These are phyloP conservation scores for Endocarpon pusillum DNA, from an alignment of 495 filamentous ascomycete genomes.

Conservation along the genomic window DNA sequence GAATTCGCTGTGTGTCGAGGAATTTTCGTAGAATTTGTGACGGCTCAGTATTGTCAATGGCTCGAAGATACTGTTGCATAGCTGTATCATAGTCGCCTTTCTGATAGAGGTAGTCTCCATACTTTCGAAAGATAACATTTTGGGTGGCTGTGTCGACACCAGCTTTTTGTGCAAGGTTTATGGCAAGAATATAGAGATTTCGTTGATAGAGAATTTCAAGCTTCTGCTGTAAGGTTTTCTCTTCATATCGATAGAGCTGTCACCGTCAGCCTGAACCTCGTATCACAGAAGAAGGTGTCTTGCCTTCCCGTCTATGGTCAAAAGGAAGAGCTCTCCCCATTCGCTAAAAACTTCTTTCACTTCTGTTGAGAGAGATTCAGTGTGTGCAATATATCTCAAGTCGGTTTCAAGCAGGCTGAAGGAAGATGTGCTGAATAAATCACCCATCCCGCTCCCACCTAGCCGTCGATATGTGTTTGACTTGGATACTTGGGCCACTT, in stretches of 20 bases:
- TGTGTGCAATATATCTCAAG: slow-evolving; percentile 77
- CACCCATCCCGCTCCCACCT: slow-evolving; percentile 47
- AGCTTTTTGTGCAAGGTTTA: slow-evolving; percentile 81
- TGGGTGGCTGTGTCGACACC: slow-evolving; percentile 62
- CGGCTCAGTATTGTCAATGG: slow-evolving; percentile 87
- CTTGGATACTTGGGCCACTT: slow-evolving; percentile 31
- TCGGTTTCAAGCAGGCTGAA: slow-evolving; percentile 85
- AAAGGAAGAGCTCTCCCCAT: slow-evolving; percentile 80
- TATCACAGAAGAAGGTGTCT: slow-evolving; percentile 4
- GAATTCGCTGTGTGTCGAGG: slow-evolving; percentile 87
- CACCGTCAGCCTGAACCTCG: slow-evolving; percentile 8
- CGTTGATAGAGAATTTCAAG: slow-evolving; percentile 88
- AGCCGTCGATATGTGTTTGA: slow-evolving; percentile 41
- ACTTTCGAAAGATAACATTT: slow-evolving; percentile 81
- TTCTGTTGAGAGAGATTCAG: slow-evolving; percentile 61
- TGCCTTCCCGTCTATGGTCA: slow-evolving; percentile 83
- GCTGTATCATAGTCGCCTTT: slow-evolving; percentile 89
- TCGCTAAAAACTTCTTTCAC: slow-evolving; percentile 67
- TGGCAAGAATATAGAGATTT: slow-evolving; percentile 80
- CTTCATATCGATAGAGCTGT: slow-evolving; percentile 76
- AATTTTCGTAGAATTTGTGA: slow-evolving; percentile 94
- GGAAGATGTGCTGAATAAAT: slow-evolving; percentile 62
- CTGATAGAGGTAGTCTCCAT: slow-evolving; percentile 91
- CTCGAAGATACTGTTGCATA: slow-evolving; percentile 95
- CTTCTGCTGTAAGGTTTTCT: slow-evolving; percentile 78